A percentile compares a stretch with the other conserved stretches of the same genome.
phyloP scores from a whole-genome alignment of 2,329 filamentous ascomycete genomes.

The Mycogone perniciosa region DNA sequence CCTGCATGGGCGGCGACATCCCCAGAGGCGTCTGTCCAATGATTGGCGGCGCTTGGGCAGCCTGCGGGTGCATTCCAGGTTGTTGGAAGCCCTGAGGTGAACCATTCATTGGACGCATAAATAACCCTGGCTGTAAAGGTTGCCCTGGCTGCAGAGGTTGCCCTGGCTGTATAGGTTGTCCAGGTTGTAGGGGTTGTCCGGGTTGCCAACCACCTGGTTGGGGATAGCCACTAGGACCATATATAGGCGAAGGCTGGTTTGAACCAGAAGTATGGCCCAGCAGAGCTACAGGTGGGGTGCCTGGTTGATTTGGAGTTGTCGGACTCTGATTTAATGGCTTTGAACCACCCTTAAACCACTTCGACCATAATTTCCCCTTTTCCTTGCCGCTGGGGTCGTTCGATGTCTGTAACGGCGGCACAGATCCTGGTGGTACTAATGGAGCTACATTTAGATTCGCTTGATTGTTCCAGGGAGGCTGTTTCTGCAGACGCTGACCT shows the following conservation, averaged over 20 bases:
- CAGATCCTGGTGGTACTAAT: neutral
- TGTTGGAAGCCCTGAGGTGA: constrained; percentile 2
- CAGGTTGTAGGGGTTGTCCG: neutral
- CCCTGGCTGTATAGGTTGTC: neutral
- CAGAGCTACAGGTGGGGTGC: neutral
- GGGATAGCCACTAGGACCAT: neutral
- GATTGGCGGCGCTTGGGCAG: neutral
- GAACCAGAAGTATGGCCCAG: neutral
- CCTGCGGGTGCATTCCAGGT: neutral
- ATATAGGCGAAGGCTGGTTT: constrained; percentile 3
- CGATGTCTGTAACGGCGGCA: neutral
- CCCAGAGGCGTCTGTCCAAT: neutral
- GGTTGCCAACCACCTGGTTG: constrained; percentile 8
- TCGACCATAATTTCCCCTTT: constrained; percentile 24
- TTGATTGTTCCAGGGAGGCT: constrained; percentile 2
- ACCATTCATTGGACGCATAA: neutral
- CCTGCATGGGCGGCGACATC: neutral
- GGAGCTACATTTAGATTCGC: neutral
- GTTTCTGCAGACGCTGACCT: constrained; percentile 1
- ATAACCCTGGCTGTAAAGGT: neutral
- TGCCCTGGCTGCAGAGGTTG: neutral
- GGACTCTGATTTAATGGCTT: constrained; percentile 12
- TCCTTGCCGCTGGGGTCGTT: constrained; percentile 12
- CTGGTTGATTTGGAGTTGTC: constrained; percentile 1
- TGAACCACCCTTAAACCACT: constrained; percentile 24